Base-by-base conservation (phyloP, 2,329 filamentous ascomycete genomes). In the Colletotrichum simmondsii region DNA sequence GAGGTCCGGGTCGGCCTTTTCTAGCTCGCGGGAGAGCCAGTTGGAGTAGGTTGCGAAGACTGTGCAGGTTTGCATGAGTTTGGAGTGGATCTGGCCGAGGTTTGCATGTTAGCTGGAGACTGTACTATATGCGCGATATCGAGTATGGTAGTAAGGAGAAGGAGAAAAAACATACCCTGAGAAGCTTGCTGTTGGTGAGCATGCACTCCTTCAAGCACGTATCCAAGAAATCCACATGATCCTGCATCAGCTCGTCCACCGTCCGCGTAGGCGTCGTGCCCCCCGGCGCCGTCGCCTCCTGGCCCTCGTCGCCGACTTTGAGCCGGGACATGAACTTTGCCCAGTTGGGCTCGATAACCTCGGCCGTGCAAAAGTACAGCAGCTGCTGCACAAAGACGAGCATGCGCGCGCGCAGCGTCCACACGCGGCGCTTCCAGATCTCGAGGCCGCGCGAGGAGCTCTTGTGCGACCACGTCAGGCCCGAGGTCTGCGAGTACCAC, bases 131-230 rank as follows among this genome's bases (percentile, higher is more conserved):
- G 16, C 37, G 2, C 37, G 2, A 42, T 2, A 42, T 42, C 5
- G 5, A 19, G 14, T 0, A 6, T 7, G 14, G 16, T 19, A 19
- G 37, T 19, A 4, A 42, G 60, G 2, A 42, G 60, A n/a, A n/a
- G 49, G 35, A 52, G 63, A 70, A 53, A 56, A 53, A 14, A 82
- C 87, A 76, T 88, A 98, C 96, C 83, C 95, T 93, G 6, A 99
- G 85, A 7, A 99, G 88, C 85, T 98, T 98, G 80, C 94, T 95
- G 82, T 99, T 98, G 24, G 97, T 99, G 75, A 99, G 88, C 95
- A 98, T 98, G 86, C 97, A 98, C 84, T 98, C 97, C 84, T 98
- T 99, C 78, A 99, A 87, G 81, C 97, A 99, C 4, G 97, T 98
- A 78, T 98, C 97, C 60, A 99, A 85, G 81, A 99, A 99, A 83